A percentile compares a stretch with the other conserved stretches of the same genome.
These are phyloP conservation scores for Clarireedia sp. DNA, from an alignment of 2,329 filamentous ascomycete species.

Conservation along the genomic window DNA sequence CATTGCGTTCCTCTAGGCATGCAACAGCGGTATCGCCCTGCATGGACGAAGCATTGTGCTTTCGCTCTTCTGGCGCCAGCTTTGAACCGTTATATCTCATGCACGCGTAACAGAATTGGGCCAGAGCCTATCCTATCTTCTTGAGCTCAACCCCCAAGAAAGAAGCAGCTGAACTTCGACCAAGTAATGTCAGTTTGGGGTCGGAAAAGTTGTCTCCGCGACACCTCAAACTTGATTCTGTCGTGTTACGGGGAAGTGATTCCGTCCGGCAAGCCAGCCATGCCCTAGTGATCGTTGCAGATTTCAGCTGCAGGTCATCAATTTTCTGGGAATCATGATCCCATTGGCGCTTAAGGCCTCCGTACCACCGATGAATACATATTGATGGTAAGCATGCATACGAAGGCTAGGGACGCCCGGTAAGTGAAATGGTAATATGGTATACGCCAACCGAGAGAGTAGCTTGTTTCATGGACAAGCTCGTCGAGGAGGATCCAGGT, in stretches of 20 bases:
- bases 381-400: slow-evolving; percentile 7
- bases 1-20: slow-evolving; percentile 1
- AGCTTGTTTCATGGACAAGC: slow-evolving; percentile 5
- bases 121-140: neutral
- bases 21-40: slow-evolving; percentile 7
- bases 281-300: slow-evolving; percentile 3
- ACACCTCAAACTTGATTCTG: slow-evolving; percentile 8
- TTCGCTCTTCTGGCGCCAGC: neutral
- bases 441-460: neutral
- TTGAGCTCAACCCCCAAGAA: neutral
- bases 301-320: slow-evolving; percentile 11
- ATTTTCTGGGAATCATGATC: slow-evolving; percentile 5
- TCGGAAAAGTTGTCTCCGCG: neutral
- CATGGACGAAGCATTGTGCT: slow-evolving; percentile 4
- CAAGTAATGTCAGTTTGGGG: neutral
- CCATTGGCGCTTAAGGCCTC: slow-evolving; percentile 8
- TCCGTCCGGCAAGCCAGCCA: slow-evolving; percentile 1
- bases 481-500: neutral
- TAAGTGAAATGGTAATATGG: neutral
- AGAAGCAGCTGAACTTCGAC: slow-evolving; percentile 2
- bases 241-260: slow-evolving; percentile 10
- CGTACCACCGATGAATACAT: slow-evolving; percentile 1
- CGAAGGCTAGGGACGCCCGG: neutral
- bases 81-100: slow-evolving; percentile 2
- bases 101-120: slow-evolving; percentile 1